A percentile compares a stretch with the other conserved stretches of the same genome.
These are phyloP conservation scores for Xanthoconium separans DNA, from an alignment of 1,284 basidiomycete species.

Conservation along the genomic window DNA sequence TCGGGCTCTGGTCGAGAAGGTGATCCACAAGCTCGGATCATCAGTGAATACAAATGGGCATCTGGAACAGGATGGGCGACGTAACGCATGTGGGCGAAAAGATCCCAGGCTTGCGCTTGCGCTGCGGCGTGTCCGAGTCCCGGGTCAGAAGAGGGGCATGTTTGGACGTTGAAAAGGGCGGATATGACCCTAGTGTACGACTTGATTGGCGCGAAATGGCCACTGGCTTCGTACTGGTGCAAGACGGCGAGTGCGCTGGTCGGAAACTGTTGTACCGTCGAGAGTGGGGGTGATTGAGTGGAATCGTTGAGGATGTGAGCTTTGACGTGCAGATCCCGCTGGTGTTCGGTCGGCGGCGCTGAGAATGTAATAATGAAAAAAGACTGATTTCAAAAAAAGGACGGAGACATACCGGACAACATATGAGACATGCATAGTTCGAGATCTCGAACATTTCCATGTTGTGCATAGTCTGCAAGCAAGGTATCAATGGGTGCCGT, in stretches of 20 bases:
- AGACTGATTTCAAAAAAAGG: not conserved
- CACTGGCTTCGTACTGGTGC: constrained; percentile 62
- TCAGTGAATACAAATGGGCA: constrained; percentile 71
- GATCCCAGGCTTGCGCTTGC: constrained; percentile 84
- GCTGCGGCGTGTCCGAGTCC: constrained; percentile 34
- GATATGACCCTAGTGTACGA: constrained; percentile 67
- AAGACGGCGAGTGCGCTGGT: constrained; percentile 56
- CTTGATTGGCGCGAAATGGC: constrained; percentile 57
- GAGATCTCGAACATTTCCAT: constrained; percentile 44
- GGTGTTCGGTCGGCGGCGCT: constrained; percentile 51
- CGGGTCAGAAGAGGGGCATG: constrained; percentile 35
- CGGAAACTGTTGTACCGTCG: constrained; percentile 42
- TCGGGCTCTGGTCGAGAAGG: constrained; percentile 71
- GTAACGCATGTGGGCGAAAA: constrained; percentile 95
- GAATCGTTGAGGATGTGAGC: constrained; percentile 44
- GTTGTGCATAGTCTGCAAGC: constrained; percentile 48
- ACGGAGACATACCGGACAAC: constrained; percentile 39
- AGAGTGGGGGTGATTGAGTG: constrained; percentile 24
- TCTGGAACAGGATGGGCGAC: constrained; percentile 86
- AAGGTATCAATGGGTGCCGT: constrained; percentile 44
- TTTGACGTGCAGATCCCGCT: constrained; percentile 69
- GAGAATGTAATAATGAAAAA: constrained; percentile 1
- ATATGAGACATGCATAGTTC: constrained; percentile 48
- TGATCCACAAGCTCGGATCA: constrained; percentile 86
- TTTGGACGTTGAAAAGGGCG: constrained; percentile 52